Base-by-base conservation (phyloP, 495 filamentous ascomycete genomes). In the Aspergillus ellipticus region DNA sequence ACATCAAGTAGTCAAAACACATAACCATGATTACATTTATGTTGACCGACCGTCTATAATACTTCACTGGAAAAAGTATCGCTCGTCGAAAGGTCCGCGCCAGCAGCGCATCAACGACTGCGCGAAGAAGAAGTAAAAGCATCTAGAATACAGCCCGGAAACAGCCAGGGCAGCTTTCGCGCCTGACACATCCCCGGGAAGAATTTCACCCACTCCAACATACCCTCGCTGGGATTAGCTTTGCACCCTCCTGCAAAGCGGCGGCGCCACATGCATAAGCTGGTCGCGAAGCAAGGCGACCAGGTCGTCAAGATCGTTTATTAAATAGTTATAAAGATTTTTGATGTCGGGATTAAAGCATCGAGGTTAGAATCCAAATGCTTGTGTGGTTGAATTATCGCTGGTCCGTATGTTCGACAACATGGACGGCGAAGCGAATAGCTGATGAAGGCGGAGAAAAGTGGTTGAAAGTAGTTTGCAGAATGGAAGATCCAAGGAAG, bases 301-400 rank as follows among this genome's bases (percentile, higher is more conserved):
- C 68, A 67, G 66, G 64, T 75, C 71, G 64, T 74, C 65, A 75
- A 59, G 67, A 65, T 75, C 73, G 69, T 75, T 74, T 64, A 75
- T 75, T 75, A 75, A 75, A 71, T 60, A 63, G 51, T 53, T 66
- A 69, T 69, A 71, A 47, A 49, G 46, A 60, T 61, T 59, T 39
- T 58, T 57, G 43, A 46, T 28, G 57, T 52, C 63, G 55, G 45
- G 53, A 54, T 41, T 53, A 49, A 52, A 58, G 43, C 24, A 48
- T 28, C 45, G 45, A 28, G 22, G 24, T 45, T 19, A 49, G 43
- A 56, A 53, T 39, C 35, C 35, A 39, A 39, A 39, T 13, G 35
- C 35, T n/a, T 39, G 35, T 39, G 11, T n/a, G 11, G 35, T 37
- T 15, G 35, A 2, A 11, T 15, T 15, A 37, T 37, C 33, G 33